Percentiles rank a stretch among this genome's conserved stretches.
These are phyloP conservation scores for Cyclocybe aegerita DNA, from an alignment of 768 basidiomycete genomes.

Conservation along the genomic window DNA sequence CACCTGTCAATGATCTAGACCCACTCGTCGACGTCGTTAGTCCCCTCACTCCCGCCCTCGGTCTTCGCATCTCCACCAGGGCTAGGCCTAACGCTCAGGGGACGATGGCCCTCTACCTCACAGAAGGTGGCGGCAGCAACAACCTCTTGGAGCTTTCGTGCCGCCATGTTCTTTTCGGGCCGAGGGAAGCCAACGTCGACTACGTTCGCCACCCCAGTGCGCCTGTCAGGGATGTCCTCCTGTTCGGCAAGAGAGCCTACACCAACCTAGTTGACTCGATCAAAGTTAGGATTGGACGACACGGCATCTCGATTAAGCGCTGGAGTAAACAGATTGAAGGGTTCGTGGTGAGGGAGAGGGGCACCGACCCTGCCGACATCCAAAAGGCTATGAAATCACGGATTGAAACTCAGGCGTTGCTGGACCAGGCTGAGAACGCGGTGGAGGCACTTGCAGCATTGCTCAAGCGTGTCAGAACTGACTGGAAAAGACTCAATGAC, in stretches of 20 bases:
- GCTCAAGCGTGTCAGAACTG: conserved; percentile 12
- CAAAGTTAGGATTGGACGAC: background rate
- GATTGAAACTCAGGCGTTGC: conserved; percentile 6
- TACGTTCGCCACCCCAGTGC: conserved; percentile 24
- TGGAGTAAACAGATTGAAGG: conserved; percentile 21
- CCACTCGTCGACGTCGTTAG: conserved; percentile 26
- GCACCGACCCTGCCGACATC: conserved; percentile 7
- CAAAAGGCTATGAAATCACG: background rate
- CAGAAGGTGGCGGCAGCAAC: conserved; percentile 28
- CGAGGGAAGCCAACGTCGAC: conserved; percentile 24
- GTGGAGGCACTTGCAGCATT: conserved; percentile 15
- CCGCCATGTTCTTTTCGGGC: conserved; percentile 26
- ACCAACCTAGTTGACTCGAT: background rate
- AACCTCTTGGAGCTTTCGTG: conserved; percentile 26
- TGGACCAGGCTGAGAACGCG: conserved; percentile 13
- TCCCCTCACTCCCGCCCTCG: conserved; percentile 32
- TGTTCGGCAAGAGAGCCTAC: conserved; percentile 24
- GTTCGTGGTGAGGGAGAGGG: conserved; percentile 13
- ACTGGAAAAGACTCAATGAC: conserved; percentile 25
- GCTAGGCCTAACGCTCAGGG: conserved; percentile 29
- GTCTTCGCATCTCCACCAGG: conserved; percentile 31
- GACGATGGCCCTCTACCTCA: conserved; percentile 33
- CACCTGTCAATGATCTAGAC: conserved; percentile 24
- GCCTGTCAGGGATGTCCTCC: conserved; percentile 27
- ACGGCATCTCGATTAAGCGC: conserved; percentile 15